phyloP scores from a whole-genome alignment of 2,329 filamentous ascomycete genomes.

The Cercospora berteroae region DNA sequence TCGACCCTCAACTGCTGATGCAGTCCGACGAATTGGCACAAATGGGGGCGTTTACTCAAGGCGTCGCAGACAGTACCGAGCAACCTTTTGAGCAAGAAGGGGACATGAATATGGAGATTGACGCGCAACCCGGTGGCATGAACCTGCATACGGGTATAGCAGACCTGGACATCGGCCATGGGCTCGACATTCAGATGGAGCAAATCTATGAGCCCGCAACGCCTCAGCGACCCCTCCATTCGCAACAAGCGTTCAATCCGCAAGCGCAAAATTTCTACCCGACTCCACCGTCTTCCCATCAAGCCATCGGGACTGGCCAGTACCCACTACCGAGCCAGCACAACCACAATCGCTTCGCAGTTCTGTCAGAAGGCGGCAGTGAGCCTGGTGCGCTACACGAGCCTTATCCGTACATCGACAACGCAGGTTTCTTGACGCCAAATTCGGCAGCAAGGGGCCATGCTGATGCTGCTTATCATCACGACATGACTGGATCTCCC shows the following conservation, averaged over 20 bases:
- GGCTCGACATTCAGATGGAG: not conserved
- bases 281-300: not conserved
- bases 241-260: not conserved
- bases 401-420: not conserved
- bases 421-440: not conserved
- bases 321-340: not conserved
- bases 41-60: no score
- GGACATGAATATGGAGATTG: not conserved
- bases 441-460: not conserved
- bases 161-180: not conserved
- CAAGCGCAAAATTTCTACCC: no score
- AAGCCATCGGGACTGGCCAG: not conserved
- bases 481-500: not conserved
- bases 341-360: not conserved
- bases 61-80: not conserved
- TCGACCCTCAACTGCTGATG: constrained; percentile 5
- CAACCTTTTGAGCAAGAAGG: not conserved
- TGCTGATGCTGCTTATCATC: not conserved
- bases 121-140: no score
- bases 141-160: not conserved
- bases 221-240: not conserved
- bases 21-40: no score
- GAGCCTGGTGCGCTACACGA: not conserved
- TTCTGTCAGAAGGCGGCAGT: not conserved
- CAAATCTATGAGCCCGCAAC: not conserved